These are phyloP conservation scores for Aspergillus sp. DNA, from an alignment of 2,329 filamentous ascomycete species.

Conservation along the genomic window DNA sequence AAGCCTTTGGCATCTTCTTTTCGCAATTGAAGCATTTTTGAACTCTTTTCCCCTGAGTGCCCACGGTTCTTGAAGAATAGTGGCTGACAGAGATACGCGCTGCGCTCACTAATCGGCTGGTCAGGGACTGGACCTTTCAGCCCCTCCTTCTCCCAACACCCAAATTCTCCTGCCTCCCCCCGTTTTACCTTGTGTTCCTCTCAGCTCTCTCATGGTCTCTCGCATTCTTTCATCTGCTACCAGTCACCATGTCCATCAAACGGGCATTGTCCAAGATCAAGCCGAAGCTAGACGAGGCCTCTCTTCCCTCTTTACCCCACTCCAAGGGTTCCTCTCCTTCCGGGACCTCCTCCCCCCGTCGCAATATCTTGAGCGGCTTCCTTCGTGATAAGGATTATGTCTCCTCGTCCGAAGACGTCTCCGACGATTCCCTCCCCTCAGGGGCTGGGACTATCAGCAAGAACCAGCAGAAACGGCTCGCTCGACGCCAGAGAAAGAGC, in stretches of 20 bases:
- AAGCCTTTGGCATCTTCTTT: slow-evolving; percentile 5
- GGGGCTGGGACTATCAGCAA: slow-evolving; percentile 43
- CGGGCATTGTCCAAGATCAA: slow-evolving; percentile 48
- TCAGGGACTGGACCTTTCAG: background rate
- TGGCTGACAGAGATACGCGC: background rate
- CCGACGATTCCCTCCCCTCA: slow-evolving; percentile 40
- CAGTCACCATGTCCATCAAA: slow-evolving; percentile 53
- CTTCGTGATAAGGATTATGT: slow-evolving; percentile 47
- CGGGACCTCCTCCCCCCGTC: slow-evolving; percentile 39
- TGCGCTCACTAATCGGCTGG: background rate
- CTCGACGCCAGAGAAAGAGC: slow-evolving; percentile 45
- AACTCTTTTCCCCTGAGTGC: background rate
- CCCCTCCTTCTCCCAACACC: background rate
- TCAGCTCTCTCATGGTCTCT: background rate
- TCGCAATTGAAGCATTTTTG: background rate
- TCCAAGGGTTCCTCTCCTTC: slow-evolving; percentile 15
- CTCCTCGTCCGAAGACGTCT: slow-evolving; percentile 50
- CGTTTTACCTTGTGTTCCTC: background rate
- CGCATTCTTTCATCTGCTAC: background rate
- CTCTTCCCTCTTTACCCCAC: slow-evolving; percentile 25
- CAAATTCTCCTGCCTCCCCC: slow-evolving; percentile 2
- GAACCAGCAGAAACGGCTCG: slow-evolving; percentile 50
- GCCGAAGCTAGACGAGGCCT: slow-evolving; percentile 32
- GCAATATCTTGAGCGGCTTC: slow-evolving; percentile 47
- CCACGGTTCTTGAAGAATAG: background rate